Conservation (phyloP, 2,329 filamentous ascomycete species). For the Aspergillus nomiae region DNA sequence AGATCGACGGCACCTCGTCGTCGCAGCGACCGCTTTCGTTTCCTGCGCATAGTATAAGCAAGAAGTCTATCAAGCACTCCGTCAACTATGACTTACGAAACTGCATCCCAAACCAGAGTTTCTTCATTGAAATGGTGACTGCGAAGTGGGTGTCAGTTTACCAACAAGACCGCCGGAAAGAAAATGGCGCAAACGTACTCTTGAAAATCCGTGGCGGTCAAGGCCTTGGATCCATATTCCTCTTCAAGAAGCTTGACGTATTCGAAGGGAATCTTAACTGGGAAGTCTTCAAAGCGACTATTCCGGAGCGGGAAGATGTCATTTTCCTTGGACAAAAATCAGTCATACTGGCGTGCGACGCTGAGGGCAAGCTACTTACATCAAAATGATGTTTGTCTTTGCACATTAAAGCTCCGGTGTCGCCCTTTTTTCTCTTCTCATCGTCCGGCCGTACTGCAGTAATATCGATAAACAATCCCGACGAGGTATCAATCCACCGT, state of each 20-base stretch:
- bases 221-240: conserved; percentile 55
- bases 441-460: conserved; percentile 56
- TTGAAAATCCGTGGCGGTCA: conserved; percentile 51
- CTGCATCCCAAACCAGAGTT: conserved; percentile 34
- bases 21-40: conserved; percentile 11
- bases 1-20: conserved; percentile 5
- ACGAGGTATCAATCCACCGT: conserved; percentile 62
- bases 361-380: conserved; percentile 26
- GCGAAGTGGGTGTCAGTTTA: conserved; percentile 3
- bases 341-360: conserved; percentile 4
- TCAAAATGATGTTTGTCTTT: conserved; percentile 61
- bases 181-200: conserved; percentile 28
- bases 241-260: conserved; percentile 57
- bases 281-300: conserved; percentile 55
- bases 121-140: conserved; percentile 39
- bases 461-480: conserved; percentile 64
- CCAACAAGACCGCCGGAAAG: background rate
- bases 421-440: conserved; percentile 39
- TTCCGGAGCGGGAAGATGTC: conserved; percentile 61
- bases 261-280: conserved; percentile 58
- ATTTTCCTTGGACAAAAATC: conserved; percentile 33
- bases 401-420: conserved; percentile 51
- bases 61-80: background rate
- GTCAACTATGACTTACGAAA: conserved; percentile 12
- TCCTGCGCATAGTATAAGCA: conserved; percentile 2